A percentile compares a stretch with the other conserved stretches of the same genome.
Evolutionary conservation across 306 rosid species (phyloP).

Genomic region (Luffa aegyptiaca): DNA sequence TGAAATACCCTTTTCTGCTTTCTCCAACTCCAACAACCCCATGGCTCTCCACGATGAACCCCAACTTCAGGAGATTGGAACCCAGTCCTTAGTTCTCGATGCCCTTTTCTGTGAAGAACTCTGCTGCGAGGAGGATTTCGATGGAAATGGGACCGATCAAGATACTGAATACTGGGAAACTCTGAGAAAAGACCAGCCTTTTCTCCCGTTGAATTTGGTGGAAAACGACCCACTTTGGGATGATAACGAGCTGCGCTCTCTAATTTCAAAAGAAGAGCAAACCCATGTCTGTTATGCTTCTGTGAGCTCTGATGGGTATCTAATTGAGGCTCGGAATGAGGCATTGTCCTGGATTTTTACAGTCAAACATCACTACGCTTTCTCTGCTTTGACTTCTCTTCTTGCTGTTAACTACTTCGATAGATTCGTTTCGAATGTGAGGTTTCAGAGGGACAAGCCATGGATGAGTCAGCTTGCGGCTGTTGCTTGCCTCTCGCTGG

Average conservation of each 20-base stretch:
- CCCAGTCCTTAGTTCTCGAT: constrained; percentile 37
- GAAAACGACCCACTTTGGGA: constrained; percentile 57
- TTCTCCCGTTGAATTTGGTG: constrained; percentile 31
- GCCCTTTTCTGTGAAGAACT: constrained; percentile 62
- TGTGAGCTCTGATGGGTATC: constrained; percentile 27
- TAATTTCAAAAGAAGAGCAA: constrained; percentile 56
- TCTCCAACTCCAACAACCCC: constrained; percentile 24
- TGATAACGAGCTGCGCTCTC: constrained; percentile 45
- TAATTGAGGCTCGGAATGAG: constrained; percentile 37
- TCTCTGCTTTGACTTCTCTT: constrained; percentile 60
- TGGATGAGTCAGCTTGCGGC: constrained; percentile 84
- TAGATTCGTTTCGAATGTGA: constrained; percentile 49
- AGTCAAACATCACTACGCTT: constrained; percentile 45
- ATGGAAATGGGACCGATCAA: constrained; percentile 13
- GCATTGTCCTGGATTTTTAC: constrained; percentile 64
- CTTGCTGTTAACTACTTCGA: constrained; percentile 91
- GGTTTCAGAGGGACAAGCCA: constrained; percentile 54
- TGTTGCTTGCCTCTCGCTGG: constrained; percentile 75
- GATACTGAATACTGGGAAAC: constrained; percentile 18
- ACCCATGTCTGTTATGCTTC: constrained; percentile 22
- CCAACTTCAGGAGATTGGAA: constrained; percentile 22
- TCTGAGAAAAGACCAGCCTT: constrained; percentile 23
- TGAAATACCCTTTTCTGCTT: constrained; percentile 16
- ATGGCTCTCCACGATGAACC: constrained; percentile 44
- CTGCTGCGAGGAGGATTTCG: constrained; percentile 36